Evolutionary conservation across 208 protist genomes (phyloP).

Genomic region (Leishmania major): DNA sequence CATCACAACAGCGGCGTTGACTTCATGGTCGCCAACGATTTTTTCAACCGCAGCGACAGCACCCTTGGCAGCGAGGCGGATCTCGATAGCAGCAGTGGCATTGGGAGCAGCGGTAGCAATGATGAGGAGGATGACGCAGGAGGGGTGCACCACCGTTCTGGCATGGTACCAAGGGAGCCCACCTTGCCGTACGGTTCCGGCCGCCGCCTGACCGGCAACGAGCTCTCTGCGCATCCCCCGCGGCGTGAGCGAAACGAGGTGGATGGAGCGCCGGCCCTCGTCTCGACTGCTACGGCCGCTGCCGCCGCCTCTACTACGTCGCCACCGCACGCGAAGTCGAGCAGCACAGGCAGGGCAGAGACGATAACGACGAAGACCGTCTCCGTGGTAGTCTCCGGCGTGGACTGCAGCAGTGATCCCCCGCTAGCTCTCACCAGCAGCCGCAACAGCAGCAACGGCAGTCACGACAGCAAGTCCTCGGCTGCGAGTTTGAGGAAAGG

Average conservation of each 20-base stretch:
- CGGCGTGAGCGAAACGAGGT: background rate
- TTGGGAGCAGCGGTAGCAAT: background rate
- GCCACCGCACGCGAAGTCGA: background rate
- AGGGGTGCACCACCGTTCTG: background rate
- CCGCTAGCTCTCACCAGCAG: background rate
- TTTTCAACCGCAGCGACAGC: constrained; percentile 22
- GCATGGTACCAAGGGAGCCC: background rate
- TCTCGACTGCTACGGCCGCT: background rate
- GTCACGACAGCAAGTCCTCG: background rate
- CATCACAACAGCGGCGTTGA: constrained; percentile 18
- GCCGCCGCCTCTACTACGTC: background rate
- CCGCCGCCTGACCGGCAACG: constrained; percentile 9
- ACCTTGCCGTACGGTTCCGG: background rate
- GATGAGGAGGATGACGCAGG: background rate
- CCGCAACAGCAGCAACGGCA: constrained; percentile 2
- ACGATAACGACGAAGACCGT: background rate
- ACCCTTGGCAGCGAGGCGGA: background rate
- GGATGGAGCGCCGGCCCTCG: background rate
- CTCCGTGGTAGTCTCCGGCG: background rate
- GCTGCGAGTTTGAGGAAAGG: background rate
- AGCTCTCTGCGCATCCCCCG: constrained; percentile 1
- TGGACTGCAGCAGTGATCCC: background rate
- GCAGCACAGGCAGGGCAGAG: background rate
- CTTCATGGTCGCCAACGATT: constrained; percentile 25
- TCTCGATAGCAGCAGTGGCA: background rate